These are phyloP conservation scores for Alternaria novae-zelandiae DNA, from an alignment of 2,329 filamentous ascomycete species.

Conservation along the genomic window DNA sequence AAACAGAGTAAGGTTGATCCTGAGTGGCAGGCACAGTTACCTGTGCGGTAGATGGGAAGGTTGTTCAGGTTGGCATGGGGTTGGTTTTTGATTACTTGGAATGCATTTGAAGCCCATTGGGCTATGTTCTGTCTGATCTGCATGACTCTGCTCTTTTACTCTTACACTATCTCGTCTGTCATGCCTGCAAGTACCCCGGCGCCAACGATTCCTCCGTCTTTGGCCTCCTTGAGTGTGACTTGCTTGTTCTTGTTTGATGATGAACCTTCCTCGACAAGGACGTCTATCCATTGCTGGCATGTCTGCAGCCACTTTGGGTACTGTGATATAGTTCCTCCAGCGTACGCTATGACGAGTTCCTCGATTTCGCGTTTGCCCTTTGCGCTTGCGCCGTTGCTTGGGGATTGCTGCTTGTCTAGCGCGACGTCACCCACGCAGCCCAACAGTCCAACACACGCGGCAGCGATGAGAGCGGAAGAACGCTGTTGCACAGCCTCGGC, in stretches of 20 bases:
- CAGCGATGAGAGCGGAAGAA: constrained; percentile 76
- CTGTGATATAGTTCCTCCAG: constrained; percentile 79
- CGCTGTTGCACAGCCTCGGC: constrained; percentile 73
- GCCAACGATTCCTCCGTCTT: constrained; percentile 62
- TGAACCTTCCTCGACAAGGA: constrained; percentile 55
- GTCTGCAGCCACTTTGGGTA: constrained; percentile 76
- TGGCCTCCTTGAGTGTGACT: constrained; percentile 59
- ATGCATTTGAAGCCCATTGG: background rate
- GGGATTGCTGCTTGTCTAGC: constrained; percentile 28
- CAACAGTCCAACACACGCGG: constrained; percentile 73
- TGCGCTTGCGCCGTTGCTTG: constrained; percentile 25
- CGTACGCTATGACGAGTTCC: constrained; percentile 78
- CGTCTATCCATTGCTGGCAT: constrained; percentile 72
- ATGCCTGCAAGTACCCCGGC: constrained; percentile 62
- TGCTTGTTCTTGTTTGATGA: constrained; percentile 47
- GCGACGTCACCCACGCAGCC: constrained; percentile 71
- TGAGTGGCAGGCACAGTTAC: constrained; percentile 51
- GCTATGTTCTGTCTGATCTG: background rate
- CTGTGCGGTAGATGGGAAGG: constrained; percentile 29
- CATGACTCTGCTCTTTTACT: background rate
- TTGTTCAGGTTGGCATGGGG: background rate
- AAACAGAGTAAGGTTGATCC: constrained; percentile 74
- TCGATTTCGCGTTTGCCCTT: constrained; percentile 46
- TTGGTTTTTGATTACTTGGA: background rate
- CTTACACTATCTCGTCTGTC: constrained; percentile 37